Evolutionary conservation across 148 eudicot genomes (phyloP), one percentile per base, ranked within the genome.

Genomic region (Gaultheria prostrata): DNA sequence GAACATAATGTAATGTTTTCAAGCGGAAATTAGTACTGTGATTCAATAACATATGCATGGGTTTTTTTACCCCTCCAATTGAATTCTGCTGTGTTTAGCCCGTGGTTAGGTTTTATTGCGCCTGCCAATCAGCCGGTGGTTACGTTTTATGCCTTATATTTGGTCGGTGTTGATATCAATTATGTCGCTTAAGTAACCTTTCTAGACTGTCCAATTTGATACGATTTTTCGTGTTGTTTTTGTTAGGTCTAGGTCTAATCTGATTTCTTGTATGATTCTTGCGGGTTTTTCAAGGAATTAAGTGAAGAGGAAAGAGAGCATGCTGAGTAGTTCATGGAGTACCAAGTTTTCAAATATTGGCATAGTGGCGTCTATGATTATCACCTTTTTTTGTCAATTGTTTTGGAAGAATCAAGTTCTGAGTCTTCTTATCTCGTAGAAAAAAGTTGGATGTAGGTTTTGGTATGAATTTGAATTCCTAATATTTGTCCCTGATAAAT

Each of bases 291-390:
- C 83, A 93, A 94, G 90, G 97, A 96, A 80, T 93, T 97, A 0
- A 96, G 99, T 82, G 93, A 87, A 80, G 99, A 96, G 87, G 98
- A 96, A 88, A 90, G 99, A 81, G 97, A 86, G 18, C 99, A 96
- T 84, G 98, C 99, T 82, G 98, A 96, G 85, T n/a, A 94, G 86
- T 88, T 96, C 1, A 96, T 96, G 99, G 94, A 96, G 86, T 94
- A 96, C 81, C 99, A 96, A 95, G 98, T 96, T 80, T 24, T 72
- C 80, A 72, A 45, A 53, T n/a, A 82, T 21, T 82, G 78, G 20
- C 17, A 0, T 32, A 82, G 12, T 82, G 78, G 20, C 17, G 0
- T 32, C 32, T 77, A 17, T 17, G 59, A 53, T 85, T 80, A 70
- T 76, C 2, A 7, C 17, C 50, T 50, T 78, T 17, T 6, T 11